Evolutionary conservation across 352 stramenopile genomes (phyloP), one percentile per base, ranked within the genome.

Genomic region (Phytophthora syringae): DNA sequence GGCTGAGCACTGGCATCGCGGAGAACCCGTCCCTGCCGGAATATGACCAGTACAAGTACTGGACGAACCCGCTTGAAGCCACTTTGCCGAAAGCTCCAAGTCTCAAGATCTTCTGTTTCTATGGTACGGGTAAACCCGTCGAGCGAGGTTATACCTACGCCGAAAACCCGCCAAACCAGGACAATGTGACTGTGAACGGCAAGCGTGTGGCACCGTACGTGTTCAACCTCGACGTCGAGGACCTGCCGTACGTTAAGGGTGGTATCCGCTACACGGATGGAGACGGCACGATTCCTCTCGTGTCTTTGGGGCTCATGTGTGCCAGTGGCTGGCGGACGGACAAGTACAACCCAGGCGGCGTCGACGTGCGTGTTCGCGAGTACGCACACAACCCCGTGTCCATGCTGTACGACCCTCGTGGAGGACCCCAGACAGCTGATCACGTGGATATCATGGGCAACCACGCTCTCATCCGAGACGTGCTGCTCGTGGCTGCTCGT

Each of bases 391-490:
- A 91, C 44, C 86, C 86, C 5, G 82, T 94, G 54, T 92, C 86
- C 25, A 77, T 94, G 50, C 59, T 94, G 36, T 90, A 77, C 49
- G 86, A 94, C 47, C 50, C 86, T 13, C 84, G 86, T 27, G 86
- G 86, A 11, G 86, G 86, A 2, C 86, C 86, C 1, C 78, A 79
- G 55, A 94, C 86, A 5, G 86, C 88, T 18, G 94, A 98, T 55
- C 96, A 99, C 80, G 92, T 98, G 3, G 95, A 98, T 59, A 98
- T 99, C 67, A 90, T 99, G 77, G 95, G 95, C 34, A 98, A 98
- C 77, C 76, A 97, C 53, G 88, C 87, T 28, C 79, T 98, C 15
- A 97, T 97, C 57, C 85, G 77, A 39, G 83, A 94, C 62, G 53
- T 94, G 18, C 58, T 94, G 42, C 76, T 79, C 7, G 76, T 94